phyloP scores from a whole-genome alignment of 768 basidiomycete genomes.

The Collybia sordida region DNA sequence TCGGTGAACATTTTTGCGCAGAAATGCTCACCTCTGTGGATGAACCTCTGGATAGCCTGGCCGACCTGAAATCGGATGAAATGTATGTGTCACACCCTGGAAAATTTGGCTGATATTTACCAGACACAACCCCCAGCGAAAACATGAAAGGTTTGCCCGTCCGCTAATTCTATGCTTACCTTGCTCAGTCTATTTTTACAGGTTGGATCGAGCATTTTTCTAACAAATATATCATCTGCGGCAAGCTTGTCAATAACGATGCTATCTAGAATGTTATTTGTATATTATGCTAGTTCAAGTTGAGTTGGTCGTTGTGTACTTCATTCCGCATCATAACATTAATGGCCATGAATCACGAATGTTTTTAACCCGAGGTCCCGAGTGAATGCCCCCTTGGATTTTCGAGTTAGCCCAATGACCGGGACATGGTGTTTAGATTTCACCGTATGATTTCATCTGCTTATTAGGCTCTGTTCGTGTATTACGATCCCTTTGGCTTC shows the following conservation, averaged over 20 bases:
- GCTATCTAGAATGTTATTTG: constrained; percentile 32
- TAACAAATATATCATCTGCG: constrained; percentile 90
- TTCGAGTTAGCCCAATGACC: too few relatives aligned
- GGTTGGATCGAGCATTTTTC: constrained; percentile 95
- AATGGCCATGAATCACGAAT: too few relatives aligned
- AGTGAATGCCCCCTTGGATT: too few relatives aligned
- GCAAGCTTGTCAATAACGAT: constrained; percentile 83
- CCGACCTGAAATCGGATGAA: constrained; percentile 77
- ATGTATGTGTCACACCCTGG: constrained; percentile 53
- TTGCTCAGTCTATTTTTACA: constrained; percentile 23
- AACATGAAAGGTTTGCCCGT: constrained; percentile 80
- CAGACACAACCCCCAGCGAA: constrained; percentile 49
- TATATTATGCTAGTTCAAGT: constrained; percentile 8
- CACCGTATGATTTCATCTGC: too few relatives aligned
- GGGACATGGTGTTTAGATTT: too few relatives aligned
- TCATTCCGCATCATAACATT: too few relatives aligned
- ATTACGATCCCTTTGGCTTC: too few relatives aligned
- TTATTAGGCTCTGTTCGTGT: too few relatives aligned
- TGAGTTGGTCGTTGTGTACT: too few relatives aligned
- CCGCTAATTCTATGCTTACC: neutral
- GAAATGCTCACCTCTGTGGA: constrained; percentile 92
- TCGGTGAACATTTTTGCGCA: constrained; percentile 21
- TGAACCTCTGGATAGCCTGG: constrained; percentile 80
- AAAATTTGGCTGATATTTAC: constrained; percentile 7
- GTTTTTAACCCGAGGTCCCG: too few relatives aligned